Conservation (phyloP, 73 alveolate genomes). For the Strombidium stylifer region DNA sequence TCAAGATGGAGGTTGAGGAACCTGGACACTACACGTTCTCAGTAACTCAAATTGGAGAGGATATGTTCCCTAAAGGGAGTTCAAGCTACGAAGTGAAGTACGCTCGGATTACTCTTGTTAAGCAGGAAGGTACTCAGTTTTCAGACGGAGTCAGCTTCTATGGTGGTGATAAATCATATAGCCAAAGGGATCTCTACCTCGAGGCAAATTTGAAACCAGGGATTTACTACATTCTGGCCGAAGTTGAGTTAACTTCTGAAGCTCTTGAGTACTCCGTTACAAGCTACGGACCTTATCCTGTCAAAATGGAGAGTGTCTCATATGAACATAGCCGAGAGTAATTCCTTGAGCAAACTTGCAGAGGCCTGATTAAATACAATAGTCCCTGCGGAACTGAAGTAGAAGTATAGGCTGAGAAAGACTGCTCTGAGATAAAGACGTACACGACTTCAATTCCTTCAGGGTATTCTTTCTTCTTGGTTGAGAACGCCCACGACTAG, state of each 20-base stretch:
- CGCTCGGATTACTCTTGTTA: conserved; percentile 23
- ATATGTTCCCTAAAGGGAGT: conserved; percentile 65
- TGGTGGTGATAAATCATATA: conserved; percentile 47
- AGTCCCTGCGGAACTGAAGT: conserved; percentile 40
- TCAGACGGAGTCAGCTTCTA: conserved; percentile 30
- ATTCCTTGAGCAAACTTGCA: conserved; percentile 33
- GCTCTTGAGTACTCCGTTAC: conserved; percentile 33
- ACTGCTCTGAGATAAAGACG: conserved; percentile 62
- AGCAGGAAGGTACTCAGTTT: background rate
- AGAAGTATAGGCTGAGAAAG: conserved; percentile 65
- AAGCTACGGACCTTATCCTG: conserved; percentile 46
- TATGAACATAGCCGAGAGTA: conserved; percentile 33
- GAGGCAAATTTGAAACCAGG: conserved; percentile 71
- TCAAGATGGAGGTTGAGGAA: conserved; percentile 44
- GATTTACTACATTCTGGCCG: conserved; percentile 79
- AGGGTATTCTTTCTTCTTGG: conserved; percentile 67
- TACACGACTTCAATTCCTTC: conserved; percentile 68
- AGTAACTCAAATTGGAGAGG: conserved; percentile 44
- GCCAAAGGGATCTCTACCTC: conserved; percentile 83
- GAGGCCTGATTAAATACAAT: conserved; percentile 3
- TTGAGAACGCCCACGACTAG: conserved; percentile 46
- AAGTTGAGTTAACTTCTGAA: conserved; percentile 64
- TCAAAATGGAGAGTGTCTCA: conserved; percentile 36
- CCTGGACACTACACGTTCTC: conserved; percentile 43
- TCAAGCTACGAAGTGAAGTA: conserved; percentile 77